These are phyloP conservation scores for Trichophyton mentagrophytes DNA, from an alignment of 2,329 filamentous ascomycete species.

Conservation along the genomic window DNA sequence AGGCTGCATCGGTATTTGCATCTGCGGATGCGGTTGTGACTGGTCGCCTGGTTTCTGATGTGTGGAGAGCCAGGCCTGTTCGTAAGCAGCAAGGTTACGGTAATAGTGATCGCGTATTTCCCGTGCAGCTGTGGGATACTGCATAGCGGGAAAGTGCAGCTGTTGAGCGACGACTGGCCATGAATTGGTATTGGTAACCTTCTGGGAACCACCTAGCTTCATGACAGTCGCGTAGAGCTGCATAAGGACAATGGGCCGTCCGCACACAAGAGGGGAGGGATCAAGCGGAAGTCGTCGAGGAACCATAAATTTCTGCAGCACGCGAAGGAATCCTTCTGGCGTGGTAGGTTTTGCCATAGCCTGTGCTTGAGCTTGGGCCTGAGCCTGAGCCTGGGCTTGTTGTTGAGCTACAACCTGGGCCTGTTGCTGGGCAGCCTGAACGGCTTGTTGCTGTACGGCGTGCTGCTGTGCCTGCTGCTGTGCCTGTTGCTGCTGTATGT, in stretches of 20 bases:
- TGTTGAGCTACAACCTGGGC: conserved; percentile 26
- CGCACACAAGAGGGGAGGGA: conserved; percentile 57
- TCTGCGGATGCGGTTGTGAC: background rate
- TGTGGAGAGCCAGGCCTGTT: conserved; percentile 39
- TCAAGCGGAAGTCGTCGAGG: conserved; percentile 62
- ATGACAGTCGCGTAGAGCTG: conserved; percentile 66
- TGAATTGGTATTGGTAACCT: conserved; percentile 53
- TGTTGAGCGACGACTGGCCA: conserved; percentile 63
- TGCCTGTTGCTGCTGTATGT: conserved; percentile 16
- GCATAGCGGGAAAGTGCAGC: conserved; percentile 47
- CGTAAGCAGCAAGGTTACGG: conserved; percentile 62
- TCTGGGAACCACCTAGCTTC: conserved; percentile 64
- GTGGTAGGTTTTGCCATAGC: conserved; percentile 30
- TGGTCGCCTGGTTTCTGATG: conserved; percentile 34
- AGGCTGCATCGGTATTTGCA: conserved; percentile 29
- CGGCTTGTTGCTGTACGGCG: conserved; percentile 58
- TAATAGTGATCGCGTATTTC: conserved; percentile 64
- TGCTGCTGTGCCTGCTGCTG: conserved; percentile 50
- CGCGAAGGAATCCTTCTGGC: conserved; percentile 62
- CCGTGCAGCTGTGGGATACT: conserved; percentile 52
- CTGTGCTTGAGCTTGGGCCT: conserved; percentile 36
- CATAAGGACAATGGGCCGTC: conserved; percentile 61
- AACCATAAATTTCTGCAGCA: conserved; percentile 64
- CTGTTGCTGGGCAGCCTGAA: conserved; percentile 3
- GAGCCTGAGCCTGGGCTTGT: conserved; percentile 36